Base-by-base conservation (phyloP, 805 yeast genomes). In the Torulaspora gathmanii region DNA sequence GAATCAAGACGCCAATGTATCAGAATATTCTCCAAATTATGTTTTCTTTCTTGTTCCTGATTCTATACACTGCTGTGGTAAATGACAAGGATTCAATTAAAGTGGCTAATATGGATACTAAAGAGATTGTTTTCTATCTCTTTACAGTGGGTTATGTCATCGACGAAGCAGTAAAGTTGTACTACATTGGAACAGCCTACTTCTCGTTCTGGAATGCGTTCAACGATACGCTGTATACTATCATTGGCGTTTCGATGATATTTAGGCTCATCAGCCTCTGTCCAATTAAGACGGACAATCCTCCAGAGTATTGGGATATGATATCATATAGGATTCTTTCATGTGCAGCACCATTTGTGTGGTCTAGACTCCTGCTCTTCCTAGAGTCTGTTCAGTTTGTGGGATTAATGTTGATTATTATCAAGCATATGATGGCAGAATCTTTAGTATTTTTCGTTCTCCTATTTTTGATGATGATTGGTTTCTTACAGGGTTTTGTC, bases 371-470 rank as follows among this genome's bases (percentile, higher is more conserved):
- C 40, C 67, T 88, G 45, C 71, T 88, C 29, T 87, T 74, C 64
- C 72, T 87, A 55, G 96, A 88, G 60, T 83, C 90, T 9, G 80
- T 81, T 52, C 76, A 77, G 54, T 87, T 88, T 63, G 86, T 87
- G 39, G 96, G 96, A 33, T 86, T 89, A 2, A 84, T 88, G 88
- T 76, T 88, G 51, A 91, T 88, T 23, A 91, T 88, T 4, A 69
- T 86, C 40, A 86, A 86, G 57, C 82, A 82, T 46, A 83, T 88
- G 87, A 82, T 88, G 86, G 80, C 83, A 55, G 96, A 88, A 63
- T 83, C 93, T 1, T 62, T 86, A n/a, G 73, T 87, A 11, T 88
- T 88, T 69, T 88, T 88, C 60, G 83, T 86, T 36, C 68, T 88
- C 52, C 70, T 88, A 44, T 68, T 75, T 7, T 77, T 87, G 46